Percentiles rank a stretch among this genome's conserved stretches.
phyloP scores from a whole-genome alignment of 768 basidiomycete genomes.

The Panaeolus papilionaceus region DNA sequence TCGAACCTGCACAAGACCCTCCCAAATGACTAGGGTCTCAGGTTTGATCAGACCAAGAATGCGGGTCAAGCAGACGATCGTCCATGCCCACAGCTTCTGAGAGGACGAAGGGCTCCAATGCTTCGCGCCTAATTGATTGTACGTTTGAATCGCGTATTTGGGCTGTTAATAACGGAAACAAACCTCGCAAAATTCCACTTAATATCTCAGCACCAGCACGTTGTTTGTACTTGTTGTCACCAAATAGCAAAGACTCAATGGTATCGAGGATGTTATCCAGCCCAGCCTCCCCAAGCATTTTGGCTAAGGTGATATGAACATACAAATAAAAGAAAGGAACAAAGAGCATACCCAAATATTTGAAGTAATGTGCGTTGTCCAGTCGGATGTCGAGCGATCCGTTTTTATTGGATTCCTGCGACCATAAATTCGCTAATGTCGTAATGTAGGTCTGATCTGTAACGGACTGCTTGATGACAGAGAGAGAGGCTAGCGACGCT shows the following conservation, averaged over 20 bases:
- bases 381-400: constrained; percentile 61
- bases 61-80: constrained; percentile 59
- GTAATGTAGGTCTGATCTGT: constrained; percentile 62
- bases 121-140: constrained; percentile 64
- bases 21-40: constrained; percentile 83
- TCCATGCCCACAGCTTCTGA: constrained; percentile 76
- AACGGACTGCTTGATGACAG: constrained; percentile 55
- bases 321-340: neutral
- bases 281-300: constrained; percentile 61
- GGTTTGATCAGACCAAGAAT: constrained; percentile 83
- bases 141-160: neutral
- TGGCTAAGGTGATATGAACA: constrained; percentile 49
- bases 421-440: constrained; percentile 69
- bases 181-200: constrained; percentile 77
- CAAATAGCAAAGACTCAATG: constrained; percentile 67
- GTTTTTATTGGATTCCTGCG: constrained; percentile 78
- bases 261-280: constrained; percentile 59
- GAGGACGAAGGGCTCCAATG: constrained; percentile 73
- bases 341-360: constrained; percentile 41
- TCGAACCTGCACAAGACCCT: constrained; percentile 62
- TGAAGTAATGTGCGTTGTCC: constrained; percentile 50
- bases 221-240: constrained; percentile 84
- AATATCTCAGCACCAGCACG: constrained; percentile 74
- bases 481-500: constrained; percentile 54
- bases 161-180: constrained; percentile 21